These are phyloP conservation scores for Erodium trifolium DNA, from an alignment of 441 rosid species.

Conservation along the genomic window DNA sequence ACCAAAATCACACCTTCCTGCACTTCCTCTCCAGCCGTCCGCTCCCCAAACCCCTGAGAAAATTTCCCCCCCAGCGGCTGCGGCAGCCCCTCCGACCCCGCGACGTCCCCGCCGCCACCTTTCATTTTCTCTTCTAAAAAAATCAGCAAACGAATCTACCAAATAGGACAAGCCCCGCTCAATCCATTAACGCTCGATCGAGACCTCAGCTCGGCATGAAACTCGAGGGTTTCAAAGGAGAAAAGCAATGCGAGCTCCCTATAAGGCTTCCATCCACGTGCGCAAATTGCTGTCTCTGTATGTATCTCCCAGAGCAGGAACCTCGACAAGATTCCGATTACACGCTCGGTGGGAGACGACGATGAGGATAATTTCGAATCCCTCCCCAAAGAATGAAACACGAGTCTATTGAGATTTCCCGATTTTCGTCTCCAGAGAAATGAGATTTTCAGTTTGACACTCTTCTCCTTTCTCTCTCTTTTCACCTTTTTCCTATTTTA, in stretches of 20 bases:
- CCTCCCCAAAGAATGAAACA: background rate
- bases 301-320: background rate
- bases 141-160: background rate
- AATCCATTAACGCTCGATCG: background rate
- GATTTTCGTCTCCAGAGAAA: background rate
- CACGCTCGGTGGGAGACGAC: background rate
- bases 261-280: background rate
- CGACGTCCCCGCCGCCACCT: slow-evolving; percentile 44
- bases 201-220: slow-evolving; percentile 11
- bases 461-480: slow-evolving; percentile 12
- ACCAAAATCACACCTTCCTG: slow-evolving; percentile 44
- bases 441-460: slow-evolving; percentile 14
- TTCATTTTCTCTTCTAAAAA: slow-evolving; percentile 30
- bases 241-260: slow-evolving; percentile 1
- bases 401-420: background rate
- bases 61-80: slow-evolving; percentile 61
- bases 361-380: background rate
- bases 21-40: slow-evolving; percentile 64
- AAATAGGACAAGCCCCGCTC: background rate
- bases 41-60: slow-evolving; percentile 70
- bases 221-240: background rate
- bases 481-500: slow-evolving; percentile 8
- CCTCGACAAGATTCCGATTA: background rate
- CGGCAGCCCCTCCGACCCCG: slow-evolving; percentile 25
- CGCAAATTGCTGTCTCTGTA: background rate